Conservation (phyloP, 495 filamentous ascomycete species). For the Parachaetomium inaequale region DNA sequence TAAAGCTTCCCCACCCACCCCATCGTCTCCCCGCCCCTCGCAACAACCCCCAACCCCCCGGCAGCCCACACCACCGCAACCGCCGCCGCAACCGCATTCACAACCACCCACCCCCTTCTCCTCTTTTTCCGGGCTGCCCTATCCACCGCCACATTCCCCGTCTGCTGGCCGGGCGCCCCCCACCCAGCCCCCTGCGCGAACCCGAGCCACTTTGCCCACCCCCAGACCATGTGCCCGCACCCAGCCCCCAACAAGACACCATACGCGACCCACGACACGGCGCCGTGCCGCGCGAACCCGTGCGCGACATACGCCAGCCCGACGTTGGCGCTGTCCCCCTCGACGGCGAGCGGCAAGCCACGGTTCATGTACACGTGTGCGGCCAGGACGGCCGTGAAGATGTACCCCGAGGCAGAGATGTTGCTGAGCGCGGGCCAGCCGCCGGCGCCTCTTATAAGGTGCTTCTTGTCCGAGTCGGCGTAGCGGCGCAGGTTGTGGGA, state of each 20-base stretch:
- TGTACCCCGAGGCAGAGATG: slow-evolving; percentile 64
- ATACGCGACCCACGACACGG: slow-evolving; percentile 66
- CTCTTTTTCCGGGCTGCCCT: slow-evolving; percentile 43
- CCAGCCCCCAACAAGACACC: slow-evolving; percentile 62
- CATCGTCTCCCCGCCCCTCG: slow-evolving; percentile 60
- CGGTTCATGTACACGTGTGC: slow-evolving; percentile 72
- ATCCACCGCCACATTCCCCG: slow-evolving; percentile 32
- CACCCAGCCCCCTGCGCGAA: slow-evolving; percentile 42
- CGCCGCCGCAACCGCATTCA: slow-evolving; percentile 59
- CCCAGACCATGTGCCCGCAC: slow-evolving; percentile 78
- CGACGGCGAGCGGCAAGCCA: slow-evolving; percentile 63
- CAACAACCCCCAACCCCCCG: slow-evolving; percentile 74
- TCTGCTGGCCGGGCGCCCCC: slow-evolving; percentile 22
- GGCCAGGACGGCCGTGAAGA: slow-evolving; percentile 57
- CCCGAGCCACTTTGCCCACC: slow-evolving; percentile 71
- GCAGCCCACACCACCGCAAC: slow-evolving; percentile 70
- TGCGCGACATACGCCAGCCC: slow-evolving; percentile 80
- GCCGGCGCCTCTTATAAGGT: slow-evolving; percentile 16
- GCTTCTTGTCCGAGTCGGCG: slow-evolving; percentile 53
- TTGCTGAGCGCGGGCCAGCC: slow-evolving; percentile 67
- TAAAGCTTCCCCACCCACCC: slow-evolving; percentile 81
- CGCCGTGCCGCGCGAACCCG: slow-evolving; percentile 67
- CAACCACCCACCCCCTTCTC: slow-evolving; percentile 62
- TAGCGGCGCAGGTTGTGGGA: slow-evolving; percentile 64
- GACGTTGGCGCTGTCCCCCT: slow-evolving; percentile 79